Conservation (phyloP, 371 early-diverging fungal species). For the Capillidium heterosporum region DNA sequence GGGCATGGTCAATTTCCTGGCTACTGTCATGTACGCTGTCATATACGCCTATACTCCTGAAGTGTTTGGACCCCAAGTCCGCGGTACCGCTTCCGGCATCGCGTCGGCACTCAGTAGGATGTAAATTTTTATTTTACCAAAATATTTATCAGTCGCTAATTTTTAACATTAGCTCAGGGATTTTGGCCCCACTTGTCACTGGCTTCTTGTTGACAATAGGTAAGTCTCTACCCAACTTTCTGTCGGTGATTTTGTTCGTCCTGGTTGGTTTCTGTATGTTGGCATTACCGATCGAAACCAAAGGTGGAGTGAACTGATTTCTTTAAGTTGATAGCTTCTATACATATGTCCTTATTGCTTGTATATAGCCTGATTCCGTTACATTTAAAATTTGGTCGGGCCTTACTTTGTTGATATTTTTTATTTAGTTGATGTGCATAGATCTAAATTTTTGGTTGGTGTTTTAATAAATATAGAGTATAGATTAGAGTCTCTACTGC, state of each 20-base stretch:
- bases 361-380: no score
- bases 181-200: conserved; percentile 51
- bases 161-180: conserved; percentile 27
- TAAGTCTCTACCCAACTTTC: conserved; percentile 40
- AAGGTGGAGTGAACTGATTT: conserved; percentile 12
- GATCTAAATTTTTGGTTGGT: no score
- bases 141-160: not conserved
- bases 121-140: conserved; percentile 8
- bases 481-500: no score
- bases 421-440: no score
- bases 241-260: conserved; percentile 34
- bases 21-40: conserved; percentile 63
- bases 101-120: conserved; percentile 60
- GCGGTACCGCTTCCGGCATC: conserved; percentile 66
- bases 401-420: no score
- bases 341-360: not conserved
- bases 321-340: not conserved
- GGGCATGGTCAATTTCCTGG: conserved; percentile 44
- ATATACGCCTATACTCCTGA: conserved; percentile 81
- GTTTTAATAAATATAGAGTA: no score
- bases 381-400: no score
- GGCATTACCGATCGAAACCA: conserved; percentile 49
- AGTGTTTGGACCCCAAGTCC: conserved; percentile 52
- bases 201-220: conserved; percentile 38
- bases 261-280: conserved; percentile 39